Conservation (phyloP, 805 yeast species). For the Candida railenensis region DNA sequence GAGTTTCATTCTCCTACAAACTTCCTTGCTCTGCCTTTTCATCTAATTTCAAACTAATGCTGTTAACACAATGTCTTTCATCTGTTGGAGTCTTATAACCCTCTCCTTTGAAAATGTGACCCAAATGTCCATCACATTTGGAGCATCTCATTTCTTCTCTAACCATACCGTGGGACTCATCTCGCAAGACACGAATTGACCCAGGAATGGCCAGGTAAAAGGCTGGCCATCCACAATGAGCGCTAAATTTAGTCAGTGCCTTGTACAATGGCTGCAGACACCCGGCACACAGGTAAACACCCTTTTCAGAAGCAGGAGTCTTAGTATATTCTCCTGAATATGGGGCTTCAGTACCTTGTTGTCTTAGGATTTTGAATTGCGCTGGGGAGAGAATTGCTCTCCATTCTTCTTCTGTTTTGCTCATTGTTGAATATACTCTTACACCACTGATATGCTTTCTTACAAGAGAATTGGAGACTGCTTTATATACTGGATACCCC, state of each 20-base stretch:
- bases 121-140: slow-evolving; percentile 90
- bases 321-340: slow-evolving; percentile 58
- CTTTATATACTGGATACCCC: not conserved
- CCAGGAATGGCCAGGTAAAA: slow-evolving; percentile 89
- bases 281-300: slow-evolving; percentile 82
- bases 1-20: too few relatives aligned
- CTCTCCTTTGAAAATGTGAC: slow-evolving; percentile 93
- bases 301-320: slow-evolving; percentile 51
- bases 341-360: slow-evolving; percentile 72
- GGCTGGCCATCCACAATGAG: slow-evolving; percentile 99
- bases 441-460: not conserved
- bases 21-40: slow-evolving; percentile 2
- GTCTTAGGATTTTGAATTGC: slow-evolving; percentile 76
- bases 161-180: slow-evolving; percentile 68
- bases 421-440: slow-evolving; percentile 13
- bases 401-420: slow-evolving; percentile 66
- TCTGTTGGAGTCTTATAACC: slow-evolving; percentile 88
- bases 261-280: slow-evolving; percentile 79
- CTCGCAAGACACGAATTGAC: slow-evolving; percentile 61
- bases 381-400: slow-evolving; percentile 69
- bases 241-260: slow-evolving; percentile 77
- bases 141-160: slow-evolving; percentile 89
- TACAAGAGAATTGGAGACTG: not conserved
- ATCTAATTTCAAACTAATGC: slow-evolving; percentile 68
- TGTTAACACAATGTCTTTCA: slow-evolving; percentile 93